phyloP scores from a whole-genome alignment of 495 filamentous ascomycete species.

The Symbiotaphrina buchneri region DNA sequence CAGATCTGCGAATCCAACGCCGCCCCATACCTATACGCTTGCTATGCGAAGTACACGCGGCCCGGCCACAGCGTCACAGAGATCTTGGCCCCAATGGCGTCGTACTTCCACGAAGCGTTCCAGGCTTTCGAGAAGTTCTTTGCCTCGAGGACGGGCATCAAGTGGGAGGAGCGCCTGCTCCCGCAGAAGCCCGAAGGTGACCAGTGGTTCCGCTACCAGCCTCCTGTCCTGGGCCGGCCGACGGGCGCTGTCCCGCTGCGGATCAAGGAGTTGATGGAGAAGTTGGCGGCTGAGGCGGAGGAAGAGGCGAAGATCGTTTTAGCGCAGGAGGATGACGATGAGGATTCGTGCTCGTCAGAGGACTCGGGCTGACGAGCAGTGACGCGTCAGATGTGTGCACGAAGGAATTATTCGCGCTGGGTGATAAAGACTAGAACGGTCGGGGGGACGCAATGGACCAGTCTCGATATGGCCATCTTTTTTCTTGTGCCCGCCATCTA shows the following conservation, averaged over 20 bases:
- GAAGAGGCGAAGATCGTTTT: slow-evolving; percentile 7
- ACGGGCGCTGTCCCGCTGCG: neutral
- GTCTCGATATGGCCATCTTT: too few relatives aligned
- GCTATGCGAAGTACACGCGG: slow-evolving; percentile 15
- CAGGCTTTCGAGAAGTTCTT: slow-evolving; percentile 1
- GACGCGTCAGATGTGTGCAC: too few relatives aligned
- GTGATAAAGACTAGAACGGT: too few relatives aligned
- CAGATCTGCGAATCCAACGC: slow-evolving; percentile 30
- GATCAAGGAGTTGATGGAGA: slow-evolving; percentile 8
- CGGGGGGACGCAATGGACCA: too few relatives aligned
- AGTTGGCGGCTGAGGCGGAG: slow-evolving; percentile 9
- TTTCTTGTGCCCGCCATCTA: too few relatives aligned
- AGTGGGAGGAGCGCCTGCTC: slow-evolving; percentile 6
- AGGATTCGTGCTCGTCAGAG: slow-evolving; percentile 7
- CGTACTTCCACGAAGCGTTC: slow-evolving; percentile 4
- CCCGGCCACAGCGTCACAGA: slow-evolving; percentile 10
- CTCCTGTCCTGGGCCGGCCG: slow-evolving; percentile 1
- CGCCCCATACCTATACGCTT: slow-evolving; percentile 21
- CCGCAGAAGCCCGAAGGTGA: neutral
- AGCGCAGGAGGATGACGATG: slow-evolving; percentile 1
- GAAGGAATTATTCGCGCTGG: too few relatives aligned
- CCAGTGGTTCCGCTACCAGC: neutral
- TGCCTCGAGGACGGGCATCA: neutral
- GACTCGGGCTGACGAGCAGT: too few relatives aligned
- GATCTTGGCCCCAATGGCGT: slow-evolving; percentile 12